Base-by-base conservation (phyloP, 2,329 filamentous ascomycete genomes). In the Aspergillus fischeri region DNA sequence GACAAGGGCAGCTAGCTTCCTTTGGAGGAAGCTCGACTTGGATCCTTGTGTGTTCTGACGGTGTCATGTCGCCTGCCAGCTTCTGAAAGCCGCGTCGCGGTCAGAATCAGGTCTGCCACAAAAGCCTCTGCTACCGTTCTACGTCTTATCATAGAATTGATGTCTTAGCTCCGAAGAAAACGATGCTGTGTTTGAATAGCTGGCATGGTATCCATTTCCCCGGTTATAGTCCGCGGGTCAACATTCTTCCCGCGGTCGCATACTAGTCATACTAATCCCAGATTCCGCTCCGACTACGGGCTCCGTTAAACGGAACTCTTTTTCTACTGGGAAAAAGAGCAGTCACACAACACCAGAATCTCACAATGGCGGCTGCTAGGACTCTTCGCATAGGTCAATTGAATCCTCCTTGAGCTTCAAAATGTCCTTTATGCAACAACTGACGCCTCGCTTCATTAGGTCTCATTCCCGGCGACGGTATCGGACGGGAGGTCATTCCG, bases 401-500 rank as follows among this genome's bases (percentile, higher is more conserved):
- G 55, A 48, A 38, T 49, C 53, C 28, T 42, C 47, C 21, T 20
- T 48, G 25, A 47, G 21, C 20, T 47, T 47, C 10, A n/a, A 51
- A 20, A 3, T 35, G 17, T 50, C 17, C 6, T 20, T 28, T 7
- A 49, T 60, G 32, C 32, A 14, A 14, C 4, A 44, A 65, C 60
- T 64, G 56, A 65, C 53, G 51, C 53, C 25, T 44, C 25, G 55
- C 10, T 24, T 48, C 52, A 52, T 57, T 25, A 96, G 92, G 92
- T 75, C 90, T 97, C 69, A 97, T 99, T 74, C 90, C 94, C 69
- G 94, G 94, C 72, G 94, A 99, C 79, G 94, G 94, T 77, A 99
- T 99, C 78, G 94, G 94, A 78, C 91, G 91, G 74, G 94, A 99
- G 80, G 94, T 99, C 75, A 97, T 99, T 77, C 94, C 94, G 64